Evolutionary conservation across 2,329 filamentous ascomycete species (phyloP), one percentile per base, ranked within the genome.

Genomic region (Ceratocystis diversiconidia): DNA sequence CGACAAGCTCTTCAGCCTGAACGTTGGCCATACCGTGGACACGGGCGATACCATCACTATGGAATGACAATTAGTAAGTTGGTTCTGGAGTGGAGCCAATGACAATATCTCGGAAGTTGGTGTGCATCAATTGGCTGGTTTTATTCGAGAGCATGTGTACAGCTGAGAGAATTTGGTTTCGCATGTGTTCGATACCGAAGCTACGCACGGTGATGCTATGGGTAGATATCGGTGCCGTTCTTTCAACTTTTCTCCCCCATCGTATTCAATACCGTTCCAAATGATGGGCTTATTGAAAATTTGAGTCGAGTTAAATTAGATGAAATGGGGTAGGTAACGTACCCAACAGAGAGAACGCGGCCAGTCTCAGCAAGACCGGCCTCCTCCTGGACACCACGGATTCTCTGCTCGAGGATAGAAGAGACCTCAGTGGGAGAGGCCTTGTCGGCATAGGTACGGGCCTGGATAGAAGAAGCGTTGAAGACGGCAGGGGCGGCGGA

Each of bases 21-120:
- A 99, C 94, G 79, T 99, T 99, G 89, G 86, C 90, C 90, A 99
- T 92, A 78, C 94, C 94, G 81, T 99, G 92, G 73, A 99, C 92
- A 92, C 94, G 92, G 78, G 94, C 94, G 77, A 99, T 99, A 95
- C 94, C 94, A 83, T 99, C 94, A 94, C 94, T 97, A 68, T 68
- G 68, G 59, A 57, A 61, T 44, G 32, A 55, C 46, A 59, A 32
- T 32, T 32, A 36, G 63, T 67, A 57, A 65, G 63, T 65, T 62
- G 25, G 41, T 30, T 22, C 7, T n/a, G 22, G 7, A 28, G 1
- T 7, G 22, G 17, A 41, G 30, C 41, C 36, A 17, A 19, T 65
- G 41, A 8, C n/a, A 41, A 3, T 15, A 10, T 65, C 30, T 43
- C 12, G 52, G 19, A n/a, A 12, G 12, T 41, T 62, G n/a, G 10